phyloP scores from a whole-genome alignment of 2,329 filamentous ascomycete genomes.

The Aspergillus viridinutans region DNA sequence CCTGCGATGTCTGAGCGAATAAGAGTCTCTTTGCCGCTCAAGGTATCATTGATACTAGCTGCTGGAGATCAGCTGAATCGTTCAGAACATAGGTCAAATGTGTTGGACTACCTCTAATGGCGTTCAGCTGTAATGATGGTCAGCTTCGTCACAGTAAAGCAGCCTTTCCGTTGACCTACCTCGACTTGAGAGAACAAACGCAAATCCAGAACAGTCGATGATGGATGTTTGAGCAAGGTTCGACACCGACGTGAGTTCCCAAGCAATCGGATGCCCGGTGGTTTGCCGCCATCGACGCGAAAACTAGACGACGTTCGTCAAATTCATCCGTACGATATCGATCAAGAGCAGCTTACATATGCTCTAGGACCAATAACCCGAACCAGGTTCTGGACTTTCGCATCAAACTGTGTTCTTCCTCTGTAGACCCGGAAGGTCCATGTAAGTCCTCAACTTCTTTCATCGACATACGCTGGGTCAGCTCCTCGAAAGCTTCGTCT shows the following conservation, averaged over 20 bases:
- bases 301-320: conserved; percentile 22
- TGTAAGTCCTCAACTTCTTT: conserved; percentile 18
- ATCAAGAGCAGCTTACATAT: conserved; percentile 34
- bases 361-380: conserved; percentile 50
- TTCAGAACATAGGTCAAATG: background rate
- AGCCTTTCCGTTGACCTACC: conserved; percentile 12
- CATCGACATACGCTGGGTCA: conserved; percentile 28
- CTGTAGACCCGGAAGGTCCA: conserved; percentile 10
- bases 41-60: conserved; percentile 37
- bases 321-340: background rate
- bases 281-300: conserved; percentile 44
- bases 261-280: conserved; percentile 36
- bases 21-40: conserved; percentile 22
- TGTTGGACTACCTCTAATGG: conserved; percentile 30
- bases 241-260: conserved; percentile 43
- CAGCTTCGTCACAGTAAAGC: conserved; percentile 1
- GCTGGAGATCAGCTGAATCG: background rate
- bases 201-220: conserved; percentile 47
- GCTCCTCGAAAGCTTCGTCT: conserved; percentile 41
- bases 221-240: conserved; percentile 41
- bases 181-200: conserved; percentile 52
- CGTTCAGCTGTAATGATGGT: conserved; percentile 34
- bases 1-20: conserved; percentile 36
- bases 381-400: conserved; percentile 49
- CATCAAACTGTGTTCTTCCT: conserved; percentile 36